Base-by-base conservation (phyloP, 75 land plant genomes). In the Pinus taeda region DNA sequence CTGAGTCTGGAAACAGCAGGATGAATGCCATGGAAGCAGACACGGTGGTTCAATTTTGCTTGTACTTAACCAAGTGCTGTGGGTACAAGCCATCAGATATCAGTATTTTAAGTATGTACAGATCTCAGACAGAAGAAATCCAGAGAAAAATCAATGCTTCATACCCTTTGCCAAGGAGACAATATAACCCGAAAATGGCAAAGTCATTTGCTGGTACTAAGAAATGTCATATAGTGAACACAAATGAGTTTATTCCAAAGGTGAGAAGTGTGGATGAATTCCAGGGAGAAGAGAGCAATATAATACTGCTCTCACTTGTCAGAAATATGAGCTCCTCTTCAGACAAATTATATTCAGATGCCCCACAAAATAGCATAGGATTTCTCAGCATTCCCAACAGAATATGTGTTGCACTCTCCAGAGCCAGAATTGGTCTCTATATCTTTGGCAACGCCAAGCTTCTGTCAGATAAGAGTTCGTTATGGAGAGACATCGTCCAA, bases 211-310 rank as follows among this genome's bases (percentile, higher is more conserved):
- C 36, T 5, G 20, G 39, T 65, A 1, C 3, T 6, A 74, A 74
- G 75, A 8, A 49, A 49, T 9, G 11, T 49, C 20, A 42, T 18
- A 69, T 12, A 69, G 4, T 69, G 8, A n/a, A 69, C n/a, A 20
- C 22, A 30, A 20, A 57, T 15, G 37, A 76, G 17, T 56, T 39
- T 26, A 18, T 78, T 18, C 83, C 81, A 13, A 56, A 74, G 21
- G 82, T 81, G 12, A 76, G 79, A 45, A 81, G 83, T 12, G 83
- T 81, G 15, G 83, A 81, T 78, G 83, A 81, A 15, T 81, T 61
- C 21, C 81, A 81, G 39, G 83, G 83, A 24, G 83, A 81, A 57
- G 83, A 81, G 22, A 65, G 73, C 74, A 70, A 78, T 30, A 81
- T 81, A 37, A 71, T 81, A 6, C 21, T 81, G 33, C 80, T 81